phyloP scores from a whole-genome alignment of 1,139 yeast species.

The Geotrichum australiense region DNA sequence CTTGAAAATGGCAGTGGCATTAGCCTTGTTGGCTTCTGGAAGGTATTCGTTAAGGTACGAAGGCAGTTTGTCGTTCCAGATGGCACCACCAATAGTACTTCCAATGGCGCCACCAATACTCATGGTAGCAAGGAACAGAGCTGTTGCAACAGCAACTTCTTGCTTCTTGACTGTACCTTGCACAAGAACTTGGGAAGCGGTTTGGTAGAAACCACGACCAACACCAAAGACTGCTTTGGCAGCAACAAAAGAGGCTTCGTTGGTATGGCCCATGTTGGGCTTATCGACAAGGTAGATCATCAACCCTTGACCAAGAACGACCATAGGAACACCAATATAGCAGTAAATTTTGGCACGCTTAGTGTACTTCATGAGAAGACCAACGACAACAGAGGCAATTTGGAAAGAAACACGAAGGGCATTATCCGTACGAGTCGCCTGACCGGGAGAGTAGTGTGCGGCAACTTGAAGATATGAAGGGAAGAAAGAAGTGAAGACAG shows the following conservation, averaged over 20 bases:
- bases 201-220: constrained; percentile 24
- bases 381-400: constrained; percentile 17
- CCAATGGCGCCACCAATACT: constrained; percentile 32
- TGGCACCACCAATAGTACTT: constrained; percentile 30
- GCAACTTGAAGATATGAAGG: constrained; percentile 19
- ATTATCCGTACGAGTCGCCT: constrained; percentile 17
- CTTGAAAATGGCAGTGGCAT: constrained; percentile 16
- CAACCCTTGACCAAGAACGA: constrained; percentile 17
- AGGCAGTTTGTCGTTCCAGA: constrained; percentile 29
- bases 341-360: constrained; percentile 13
- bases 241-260: constrained; percentile 18
- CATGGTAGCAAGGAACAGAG: constrained; percentile 23
- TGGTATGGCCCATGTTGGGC: constrained; percentile 1
- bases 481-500: constrained; percentile 13
- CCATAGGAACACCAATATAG: constrained; percentile 17
- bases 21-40: constrained; percentile 17
- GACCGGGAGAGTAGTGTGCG: constrained; percentile 14
- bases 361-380: constrained; percentile 15
- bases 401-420: constrained; percentile 17
- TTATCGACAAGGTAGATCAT: constrained; percentile 15
- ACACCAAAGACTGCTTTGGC: constrained; percentile 23
- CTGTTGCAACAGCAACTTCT: constrained; percentile 24
- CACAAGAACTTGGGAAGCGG: constrained; percentile 23
- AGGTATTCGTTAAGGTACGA: constrained; percentile 19
- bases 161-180: constrained; percentile 22